Conservation (phyloP, 257 asterid genomes). For the Lavandula angustifolia region DNA sequence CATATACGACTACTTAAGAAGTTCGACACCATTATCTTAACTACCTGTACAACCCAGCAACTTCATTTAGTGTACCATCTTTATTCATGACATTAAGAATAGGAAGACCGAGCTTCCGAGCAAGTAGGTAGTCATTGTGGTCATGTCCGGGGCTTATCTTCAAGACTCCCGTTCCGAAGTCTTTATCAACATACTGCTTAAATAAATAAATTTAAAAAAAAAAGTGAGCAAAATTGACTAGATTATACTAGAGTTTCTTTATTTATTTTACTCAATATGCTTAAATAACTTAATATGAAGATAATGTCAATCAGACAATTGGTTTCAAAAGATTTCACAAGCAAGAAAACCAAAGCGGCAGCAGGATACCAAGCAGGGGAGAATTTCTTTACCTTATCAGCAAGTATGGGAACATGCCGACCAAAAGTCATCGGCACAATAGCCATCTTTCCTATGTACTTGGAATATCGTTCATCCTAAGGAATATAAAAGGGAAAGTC, state of each 20-base stretch:
- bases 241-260: neutral
- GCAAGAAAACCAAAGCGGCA: slow-evolving; percentile 2
- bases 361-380: slow-evolving; percentile 26
- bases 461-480: slow-evolving; percentile 89
- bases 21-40: slow-evolving; percentile 30
- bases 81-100: slow-evolving; percentile 97
- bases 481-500: slow-evolving; percentile 28
- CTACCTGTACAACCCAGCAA: slow-evolving; percentile 87
- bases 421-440: slow-evolving; percentile 97
- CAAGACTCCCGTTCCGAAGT: slow-evolving; percentile 98
- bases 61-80: slow-evolving; percentile 93
- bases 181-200: slow-evolving; percentile 92
- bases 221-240: slow-evolving; percentile 12
- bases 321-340: neutral
- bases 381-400: slow-evolving; percentile 72
- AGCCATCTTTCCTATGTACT: slow-evolving; percentile 87
- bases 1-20: slow-evolving; percentile 14
- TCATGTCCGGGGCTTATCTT: slow-evolving; percentile 99
- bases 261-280: neutral
- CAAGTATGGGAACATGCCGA: slow-evolving; percentile 92
- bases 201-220: slow-evolving; percentile 23
- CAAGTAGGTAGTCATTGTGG: slow-evolving; percentile 97
- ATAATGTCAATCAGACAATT: slow-evolving; percentile 19
- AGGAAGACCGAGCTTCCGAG: slow-evolving; percentile 98
- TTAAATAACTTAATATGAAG: neutral